phyloP scores from a whole-genome alignment of 345 rosid genomes.

The Hirschfeldia incana region DNA sequence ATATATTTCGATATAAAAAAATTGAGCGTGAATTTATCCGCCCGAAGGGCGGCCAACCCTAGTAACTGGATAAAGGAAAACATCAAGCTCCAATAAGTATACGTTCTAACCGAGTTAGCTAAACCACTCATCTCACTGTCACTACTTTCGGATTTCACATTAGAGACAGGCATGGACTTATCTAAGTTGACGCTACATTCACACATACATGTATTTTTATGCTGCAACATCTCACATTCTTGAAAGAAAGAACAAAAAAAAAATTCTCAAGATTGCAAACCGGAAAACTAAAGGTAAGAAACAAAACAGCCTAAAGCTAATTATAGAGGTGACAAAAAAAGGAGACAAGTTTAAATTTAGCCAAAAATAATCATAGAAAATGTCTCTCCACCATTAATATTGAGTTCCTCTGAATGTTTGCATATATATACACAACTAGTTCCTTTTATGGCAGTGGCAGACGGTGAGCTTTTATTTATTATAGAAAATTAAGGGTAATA shows the following conservation, averaged over 20 bases:
- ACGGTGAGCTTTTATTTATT: constrained; percentile 11
- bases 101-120: neutral
- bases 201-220: neutral
- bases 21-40: no score
- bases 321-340: constrained; percentile 27
- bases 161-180: no score
- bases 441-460: constrained; percentile 20
- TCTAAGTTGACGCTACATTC: no score
- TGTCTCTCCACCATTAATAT: constrained; percentile 29
- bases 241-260: neutral
- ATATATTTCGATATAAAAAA: no score
- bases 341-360: constrained; percentile 33
- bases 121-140: neutral
- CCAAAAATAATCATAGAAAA: constrained; percentile 10
- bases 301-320: constrained; percentile 16
- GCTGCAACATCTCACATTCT: constrained; percentile 16
- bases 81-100: no score
- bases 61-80: no score
- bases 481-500: constrained; percentile 9
- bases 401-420: constrained; percentile 3
- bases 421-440: constrained; percentile 26
- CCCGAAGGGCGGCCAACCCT: no score
- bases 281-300: constrained; percentile 15
- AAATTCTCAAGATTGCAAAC: neutral
- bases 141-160: neutral